Evolutionary conservation across 352 stramenopile genomes (phyloP).

Genomic region (Saprolegnia parasitica): DNA sequence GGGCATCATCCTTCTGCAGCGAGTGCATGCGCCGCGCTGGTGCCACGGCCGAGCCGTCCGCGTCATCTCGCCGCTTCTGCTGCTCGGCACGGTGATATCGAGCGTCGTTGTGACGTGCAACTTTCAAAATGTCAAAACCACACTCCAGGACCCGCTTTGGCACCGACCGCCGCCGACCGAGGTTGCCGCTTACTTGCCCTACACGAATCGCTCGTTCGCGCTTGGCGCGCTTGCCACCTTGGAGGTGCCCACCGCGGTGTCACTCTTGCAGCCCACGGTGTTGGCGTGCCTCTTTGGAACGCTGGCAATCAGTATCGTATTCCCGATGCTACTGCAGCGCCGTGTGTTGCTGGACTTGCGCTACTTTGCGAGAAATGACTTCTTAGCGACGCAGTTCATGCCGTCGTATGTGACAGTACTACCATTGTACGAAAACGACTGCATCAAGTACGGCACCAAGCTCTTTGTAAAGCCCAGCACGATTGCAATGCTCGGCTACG

Average conservation of each 20-base stretch:
- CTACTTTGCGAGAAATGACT: constrained; percentile 3
- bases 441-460: constrained; percentile 5
- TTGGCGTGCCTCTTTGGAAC: neutral
- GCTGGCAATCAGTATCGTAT: neutral
- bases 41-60: neutral
- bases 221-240: neutral
- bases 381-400: neutral
- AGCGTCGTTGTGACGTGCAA: neutral
- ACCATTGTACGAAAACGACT: constrained; percentile 5
- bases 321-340: neutral
- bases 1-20: neutral
- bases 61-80: neutral
- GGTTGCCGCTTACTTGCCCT: neutral
- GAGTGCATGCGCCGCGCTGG: neutral
- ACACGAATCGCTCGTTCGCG: neutral
- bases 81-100: neutral
- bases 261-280: neutral
- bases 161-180: neutral
- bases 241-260: neutral
- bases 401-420: neutral
- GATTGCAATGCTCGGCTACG: neutral
- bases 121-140: neutral
- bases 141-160: neutral
- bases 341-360: neutral
- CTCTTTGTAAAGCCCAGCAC: constrained; percentile 4